These are phyloP conservation scores for Austroboletus olivaceoglutinosus DNA, from an alignment of 1,284 basidiomycete genomes.

Conservation along the genomic window DNA sequence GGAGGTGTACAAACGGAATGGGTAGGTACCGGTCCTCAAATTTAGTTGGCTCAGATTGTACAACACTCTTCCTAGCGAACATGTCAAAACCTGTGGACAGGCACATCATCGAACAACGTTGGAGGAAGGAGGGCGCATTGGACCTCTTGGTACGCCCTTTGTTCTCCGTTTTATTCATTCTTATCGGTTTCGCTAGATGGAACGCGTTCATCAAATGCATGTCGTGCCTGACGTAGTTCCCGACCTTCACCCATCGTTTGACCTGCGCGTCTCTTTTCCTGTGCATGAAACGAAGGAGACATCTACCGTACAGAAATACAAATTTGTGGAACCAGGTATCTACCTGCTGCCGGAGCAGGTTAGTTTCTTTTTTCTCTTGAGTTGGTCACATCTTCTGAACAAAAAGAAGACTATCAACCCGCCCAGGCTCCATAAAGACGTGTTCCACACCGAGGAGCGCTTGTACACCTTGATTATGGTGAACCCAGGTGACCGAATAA, in stretches of 20 bases:
- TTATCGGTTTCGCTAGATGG: conserved; percentile 63
- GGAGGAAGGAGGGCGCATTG: conserved; percentile 81
- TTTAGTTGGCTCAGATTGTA: not conserved
- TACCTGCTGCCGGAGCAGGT: conserved; percentile 66
- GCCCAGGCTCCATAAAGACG: conserved; percentile 67
- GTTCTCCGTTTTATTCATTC: not conserved
- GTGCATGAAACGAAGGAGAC: conserved; percentile 27
- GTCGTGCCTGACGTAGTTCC: conserved; percentile 88
- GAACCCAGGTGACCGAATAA: conserved; percentile 64
- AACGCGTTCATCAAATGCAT: conserved; percentile 86
- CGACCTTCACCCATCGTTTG: conserved; percentile 67
- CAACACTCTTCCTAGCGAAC: conserved; percentile 45
- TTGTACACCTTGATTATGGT: conserved; percentile 89
- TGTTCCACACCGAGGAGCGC: conserved; percentile 76
- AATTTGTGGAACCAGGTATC: conserved; percentile 68
- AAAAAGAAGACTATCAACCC: conserved; percentile 53
- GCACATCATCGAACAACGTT: conserved; percentile 78
- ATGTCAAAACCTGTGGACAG: conserved; percentile 70
- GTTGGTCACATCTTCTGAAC: conserved; percentile 5
- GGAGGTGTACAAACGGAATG: conserved; percentile 74
- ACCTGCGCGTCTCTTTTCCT: conserved; percentile 65
- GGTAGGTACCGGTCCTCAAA: conserved; percentile 46
- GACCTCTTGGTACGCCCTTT: conserved; percentile 71
- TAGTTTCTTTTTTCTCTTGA: conserved; percentile 18
- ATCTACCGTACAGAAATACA: conserved; percentile 40